These are phyloP conservation scores for Auriscalpium vulgare DNA, from an alignment of 768 basidiomycete genomes.

Conservation along the genomic window DNA sequence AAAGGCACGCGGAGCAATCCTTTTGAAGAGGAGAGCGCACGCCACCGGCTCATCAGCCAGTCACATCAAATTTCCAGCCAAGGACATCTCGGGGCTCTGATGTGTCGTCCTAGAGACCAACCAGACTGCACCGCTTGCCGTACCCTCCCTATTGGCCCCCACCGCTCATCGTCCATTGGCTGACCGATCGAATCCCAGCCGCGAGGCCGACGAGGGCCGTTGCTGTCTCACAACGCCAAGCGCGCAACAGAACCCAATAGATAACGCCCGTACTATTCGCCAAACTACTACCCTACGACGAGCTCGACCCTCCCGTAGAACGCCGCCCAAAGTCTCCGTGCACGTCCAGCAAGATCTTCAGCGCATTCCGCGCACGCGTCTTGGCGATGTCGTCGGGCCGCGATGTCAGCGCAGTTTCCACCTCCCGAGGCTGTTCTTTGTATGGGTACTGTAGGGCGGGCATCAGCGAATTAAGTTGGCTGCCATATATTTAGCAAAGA, in stretches of 20 bases:
- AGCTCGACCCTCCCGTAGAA: not conserved
- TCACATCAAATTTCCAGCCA: not conserved
- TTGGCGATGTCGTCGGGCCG: conserved; percentile 78
- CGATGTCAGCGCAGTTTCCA: conserved; percentile 64
- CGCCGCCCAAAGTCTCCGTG: conserved; percentile 64
- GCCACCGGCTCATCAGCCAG: conserved; percentile 1
- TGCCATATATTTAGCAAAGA: not conserved
- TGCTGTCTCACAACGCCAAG: not conserved
- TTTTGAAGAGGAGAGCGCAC: not conserved
- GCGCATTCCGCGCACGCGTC: conserved; percentile 88
- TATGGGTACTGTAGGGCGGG: conserved; percentile 62
- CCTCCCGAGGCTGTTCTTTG: conserved; percentile 56
- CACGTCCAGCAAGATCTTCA: conserved; percentile 85
- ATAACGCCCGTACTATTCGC: too few species aligned
- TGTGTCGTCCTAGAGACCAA: not conserved
- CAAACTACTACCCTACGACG: not conserved
- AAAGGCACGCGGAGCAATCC: conserved; percentile 5
- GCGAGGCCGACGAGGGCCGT: not conserved
- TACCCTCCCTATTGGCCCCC: not conserved
- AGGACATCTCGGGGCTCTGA: conserved; percentile 3
- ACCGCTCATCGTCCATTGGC: not conserved
- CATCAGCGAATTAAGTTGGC: conserved; percentile 13
- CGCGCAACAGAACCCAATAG: too few species aligned
- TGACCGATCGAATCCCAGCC: too few species aligned
- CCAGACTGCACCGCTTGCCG: not conserved